phyloP scores from a whole-genome alignment of 2,329 filamentous ascomycete genomes.

The Laburnicola sp. region DNA sequence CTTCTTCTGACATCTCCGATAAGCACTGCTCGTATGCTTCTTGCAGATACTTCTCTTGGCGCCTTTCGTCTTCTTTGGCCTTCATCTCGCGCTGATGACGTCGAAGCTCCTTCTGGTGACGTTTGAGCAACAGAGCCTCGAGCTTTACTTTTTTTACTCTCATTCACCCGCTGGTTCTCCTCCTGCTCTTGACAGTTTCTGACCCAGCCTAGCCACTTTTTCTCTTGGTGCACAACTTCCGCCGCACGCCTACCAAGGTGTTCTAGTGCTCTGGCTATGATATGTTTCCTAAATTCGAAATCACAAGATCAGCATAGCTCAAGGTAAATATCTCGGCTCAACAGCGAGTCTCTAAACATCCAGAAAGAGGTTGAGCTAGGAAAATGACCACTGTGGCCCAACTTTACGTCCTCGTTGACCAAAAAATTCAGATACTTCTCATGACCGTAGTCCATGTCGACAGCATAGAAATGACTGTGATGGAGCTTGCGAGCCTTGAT shows the following conservation, averaged over 20 bases:
- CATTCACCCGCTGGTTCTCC: slow-evolving; percentile 51
- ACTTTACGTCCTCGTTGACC: slow-evolving; percentile 42
- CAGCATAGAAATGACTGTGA: slow-evolving; percentile 49
- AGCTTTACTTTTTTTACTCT: slow-evolving; percentile 55
- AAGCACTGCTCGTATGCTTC: slow-evolving; percentile 49
- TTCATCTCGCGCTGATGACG: slow-evolving; percentile 46
- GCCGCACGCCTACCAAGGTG: slow-evolving; percentile 49
- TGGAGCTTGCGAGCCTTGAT: slow-evolving; percentile 50
- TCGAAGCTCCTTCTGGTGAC: slow-evolving; percentile 52
- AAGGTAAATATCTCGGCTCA: too few relatives aligned
- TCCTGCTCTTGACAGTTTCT: slow-evolving; percentile 51
- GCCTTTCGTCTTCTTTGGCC: slow-evolving; percentile 48
- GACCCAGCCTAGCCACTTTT: slow-evolving; percentile 57
- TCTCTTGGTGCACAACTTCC: slow-evolving; percentile 50
- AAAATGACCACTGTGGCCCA: too few relatives aligned
- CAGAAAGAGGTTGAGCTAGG: too few relatives aligned
- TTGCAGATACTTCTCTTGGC: slow-evolving; percentile 52
- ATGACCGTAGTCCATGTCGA: slow-evolving; percentile 51
- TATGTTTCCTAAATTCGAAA: too few relatives aligned
- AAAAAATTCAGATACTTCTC: slow-evolving; percentile 47
- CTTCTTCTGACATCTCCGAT: slow-evolving; percentile 43
- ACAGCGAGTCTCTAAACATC: too few relatives aligned
- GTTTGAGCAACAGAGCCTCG: slow-evolving; percentile 53
- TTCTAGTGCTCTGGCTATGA: slow-evolving; percentile 48
- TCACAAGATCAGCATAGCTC: too few relatives aligned